Base-by-base conservation (phyloP, 2,329 filamentous ascomycete species). In the Phialemonium atrogriseum region DNA sequence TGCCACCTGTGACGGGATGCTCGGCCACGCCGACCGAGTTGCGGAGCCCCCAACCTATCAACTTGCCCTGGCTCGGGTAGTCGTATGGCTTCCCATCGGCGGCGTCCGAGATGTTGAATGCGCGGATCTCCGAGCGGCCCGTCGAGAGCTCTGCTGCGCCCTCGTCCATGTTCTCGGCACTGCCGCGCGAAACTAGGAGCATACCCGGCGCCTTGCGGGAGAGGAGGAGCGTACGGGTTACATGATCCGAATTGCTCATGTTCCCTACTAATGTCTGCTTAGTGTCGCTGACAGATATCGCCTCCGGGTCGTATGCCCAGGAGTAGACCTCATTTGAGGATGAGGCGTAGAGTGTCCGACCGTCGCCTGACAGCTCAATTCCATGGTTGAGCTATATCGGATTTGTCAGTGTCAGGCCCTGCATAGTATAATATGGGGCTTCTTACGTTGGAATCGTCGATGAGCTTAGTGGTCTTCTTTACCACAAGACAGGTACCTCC, bases 11-110 rank as follows among this genome's bases (percentile, higher is more conserved):
- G 5, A 46, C 35, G 1, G 66, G 68, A 33, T 84, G 65, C 51
- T 82, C 79, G n/a, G 62, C 77, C 4, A 86, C 57, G 8, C 80
- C 82, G 5, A 84, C 80, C 2, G 77, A 77, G 51, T 86, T 86
- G 22, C 80, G 67, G 32, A 87, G 60, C 9, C 82, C 82, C 80
- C 80, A 86, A 11, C 79, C 71, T 3, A 75, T 53, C 0, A 70
- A 44, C 10, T 50, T 42, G 3, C 70, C 70, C 10, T 72, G 42
- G 54, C 56, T 42, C 21, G 66, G 61, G 27, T 64, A 75, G 37
- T 72, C 56, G 44, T 59, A 60, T 1, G 62, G 43, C 63, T 42
- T 32, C 24, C 40, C 48, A 3, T 44, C 27, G 33, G 37, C 32
- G 19, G 47, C 15, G 14, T 39, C 17, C 36, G 44, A 32, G 9